Base-by-base conservation (phyloP, 768 basidiomycete species). In the Tulasnella sp. region DNA sequence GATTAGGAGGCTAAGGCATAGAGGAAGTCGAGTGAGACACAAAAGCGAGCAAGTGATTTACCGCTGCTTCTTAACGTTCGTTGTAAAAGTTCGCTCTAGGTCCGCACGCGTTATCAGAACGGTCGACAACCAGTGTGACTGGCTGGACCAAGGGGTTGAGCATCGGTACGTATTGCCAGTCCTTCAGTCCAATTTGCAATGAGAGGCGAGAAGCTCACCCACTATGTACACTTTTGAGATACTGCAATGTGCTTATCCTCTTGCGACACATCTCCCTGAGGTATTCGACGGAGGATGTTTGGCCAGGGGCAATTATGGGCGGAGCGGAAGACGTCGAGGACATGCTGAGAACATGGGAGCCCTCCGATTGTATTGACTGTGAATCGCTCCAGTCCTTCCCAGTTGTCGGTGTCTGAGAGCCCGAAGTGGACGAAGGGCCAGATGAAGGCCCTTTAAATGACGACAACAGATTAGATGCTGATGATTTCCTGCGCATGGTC, bases 71-170 rank as follows among this genome's bases (percentile, higher is more conserved):
- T 90, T 90, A 19, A 78, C 80, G 5, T 70, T 69, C 67, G 86
- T 88, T 64, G 75, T 81, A 69, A 92, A 92, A 56, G 79, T 80
- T 51, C 75, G 79, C 59, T 87, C 84, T 2, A 92, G 79, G 55
- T 91, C 91, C 17, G 73, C 65, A 49, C 79, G 80, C 56, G 84
- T 82, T 65, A 92, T 79, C 66, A 87, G 77, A 64, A 92, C 82
- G 11, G 91, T 92, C 68, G 90, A 86, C 66, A 88, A 88, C 89
- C 89, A 91, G 67, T 89, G 84, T 63, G 82, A 83, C 56, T 81
- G 82, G 54, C 89, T 91, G 67, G 24, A 60, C 31, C 29, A 61
- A 21, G 10, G 50, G n/a, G 21, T 25, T n/a, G n/a, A n/a, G n/a
- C n/a, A n/a, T n/a, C n/a, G n/a, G n/a, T n/a, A n/a, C n/a, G n/a